Evolutionary conservation across 768 basidiomycete species (phyloP).

Genomic region (Mycena amicta): DNA sequence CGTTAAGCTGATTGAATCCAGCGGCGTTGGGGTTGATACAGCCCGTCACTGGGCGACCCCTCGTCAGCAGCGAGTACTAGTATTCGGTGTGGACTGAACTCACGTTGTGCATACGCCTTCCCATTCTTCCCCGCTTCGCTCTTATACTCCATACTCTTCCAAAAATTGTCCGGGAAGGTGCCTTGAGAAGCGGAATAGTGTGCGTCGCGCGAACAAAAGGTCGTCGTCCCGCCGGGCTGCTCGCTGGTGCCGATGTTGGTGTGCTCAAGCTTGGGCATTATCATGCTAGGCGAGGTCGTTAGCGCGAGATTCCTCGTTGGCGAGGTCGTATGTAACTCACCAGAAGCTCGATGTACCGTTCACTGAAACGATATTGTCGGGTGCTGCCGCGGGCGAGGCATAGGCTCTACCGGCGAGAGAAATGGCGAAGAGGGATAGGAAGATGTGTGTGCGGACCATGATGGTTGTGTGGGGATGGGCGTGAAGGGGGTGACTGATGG

Average conservation of each 20-base stretch:
- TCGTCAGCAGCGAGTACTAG: not conserved
- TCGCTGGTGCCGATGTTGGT: slow-evolving; percentile 37
- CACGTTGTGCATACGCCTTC: slow-evolving; percentile 30
- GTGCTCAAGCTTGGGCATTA: slow-evolving; percentile 16
- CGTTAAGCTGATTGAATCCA: slow-evolving; percentile 32
- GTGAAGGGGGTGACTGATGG: not conserved
- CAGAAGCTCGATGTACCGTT: not conserved
- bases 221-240: slow-evolving; percentile 36
- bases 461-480: not conserved
- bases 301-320: too few relatives aligned
- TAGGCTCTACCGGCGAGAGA: not conserved
- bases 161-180: slow-evolving; percentile 31
- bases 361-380: not conserved
- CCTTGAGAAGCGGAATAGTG: slow-evolving; percentile 29
- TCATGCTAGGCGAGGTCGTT: not conserved
- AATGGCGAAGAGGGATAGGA: not conserved
- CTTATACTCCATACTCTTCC: slow-evolving; percentile 33
- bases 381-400: not conserved
- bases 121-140: slow-evolving; percentile 29
- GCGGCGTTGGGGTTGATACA: slow-evolving; percentile 31
- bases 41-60: slow-evolving; percentile 31
- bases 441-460: not conserved
- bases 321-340: too few relatives aligned
- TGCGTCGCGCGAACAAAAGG: slow-evolving; percentile 33
- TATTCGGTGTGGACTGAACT: slow-evolving; percentile 3